Base-by-base conservation (phyloP, 208 protist genomes). In the Leishmania braziliensis region DNA sequence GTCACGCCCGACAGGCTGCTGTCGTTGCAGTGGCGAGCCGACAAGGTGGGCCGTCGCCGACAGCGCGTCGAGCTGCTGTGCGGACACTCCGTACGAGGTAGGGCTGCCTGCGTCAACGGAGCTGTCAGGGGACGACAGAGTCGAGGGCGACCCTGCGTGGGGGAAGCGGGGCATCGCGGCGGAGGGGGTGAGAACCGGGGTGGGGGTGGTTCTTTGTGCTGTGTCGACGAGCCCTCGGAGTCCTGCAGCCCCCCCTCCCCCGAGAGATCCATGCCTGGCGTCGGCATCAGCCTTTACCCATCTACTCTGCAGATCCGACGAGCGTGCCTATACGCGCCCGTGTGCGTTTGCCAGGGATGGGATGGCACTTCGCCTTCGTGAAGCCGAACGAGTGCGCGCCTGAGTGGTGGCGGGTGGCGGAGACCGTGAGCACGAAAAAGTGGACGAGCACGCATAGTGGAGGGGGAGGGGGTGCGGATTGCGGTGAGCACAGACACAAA, bases 31-130 rank as follows among this genome's bases (percentile, higher is more conserved):
- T 20, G 93, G 93, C 6, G 90, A 94, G 50, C 88, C 91, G 29
- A 94, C 75, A 73, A 93, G 74, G 78, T 92, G 92, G 39, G 90
- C 91, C 75, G 93, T 81, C 23, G 90, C 88, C 10, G 93, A 84
- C 36, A 96, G 85, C 71, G 86, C 89, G 20, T 94, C 93, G 26
- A 92, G 68, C 72, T 89, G 77, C 58, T 66, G 74, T 23, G 26
- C 9, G 5, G 84, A 84, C 43, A 90, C 23, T 0, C 71, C 78
- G 54, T 89, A 79, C 4, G 74, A 76, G 16, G 79, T 84, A 20
- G 46, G 50, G 71, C 51, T 12, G n/a, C 14, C 39, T 29, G 53
- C 50, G 18, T 29, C 54, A 77, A n/a, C 73, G 14, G 54, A 39
- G 51, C 26, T 29, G 29, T 20, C 73, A 10, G 26, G 18, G 20